Evolutionary conservation across 768 basidiomycete species (phyloP), one percentile per base, ranked within the genome.

Genomic region (Termitomyces sp.): DNA sequence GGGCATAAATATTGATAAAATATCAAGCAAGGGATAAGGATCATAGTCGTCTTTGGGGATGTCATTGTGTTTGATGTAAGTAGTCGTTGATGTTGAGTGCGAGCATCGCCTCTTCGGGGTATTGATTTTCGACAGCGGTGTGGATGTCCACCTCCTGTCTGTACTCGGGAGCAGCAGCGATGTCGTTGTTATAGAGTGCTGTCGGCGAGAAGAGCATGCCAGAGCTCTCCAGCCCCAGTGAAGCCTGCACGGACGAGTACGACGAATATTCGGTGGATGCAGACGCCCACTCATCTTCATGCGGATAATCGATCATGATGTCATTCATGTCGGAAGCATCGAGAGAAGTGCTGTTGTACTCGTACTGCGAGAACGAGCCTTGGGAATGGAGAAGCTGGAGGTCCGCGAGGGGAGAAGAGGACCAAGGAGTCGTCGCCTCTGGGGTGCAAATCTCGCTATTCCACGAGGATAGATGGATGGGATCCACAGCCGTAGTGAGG

Each of bases 381-480:
- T 49, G 53, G 17, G 48, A 45, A 29, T 54, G 49, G 25, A 38
- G 29, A 12, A 27, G 19, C 11, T 35, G 53, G 21, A 46, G 40
- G 23, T 51, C 50, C 19, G 48, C 35, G 6, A 49, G 53, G 4
- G 56, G 45, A 5, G 62, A 57, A 17, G 63, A 44, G 10, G 41
- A 45, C 62, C 61, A 62, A 4, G 51, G 43, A 41, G 54, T 32
- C 27, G 43, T n/a, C 4, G 37, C 29, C 4, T 53, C 47, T 38
- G 63, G 35, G 31, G 56, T 61, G 42, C 61, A 49, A 3, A 61
- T 49, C 17, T 73, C 66, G 25, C 68, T 71, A 56, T 76, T 73
- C 78, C 78, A 79, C 4, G 78, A 75, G 32, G 71, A 62, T 37
- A 69, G 59, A n/a, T 68, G 74, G 68, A 23, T 59, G 53, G 64